phyloP scores from a whole-genome alignment of 202 grass and related monocot species.

The Panicum virgatum region DNA sequence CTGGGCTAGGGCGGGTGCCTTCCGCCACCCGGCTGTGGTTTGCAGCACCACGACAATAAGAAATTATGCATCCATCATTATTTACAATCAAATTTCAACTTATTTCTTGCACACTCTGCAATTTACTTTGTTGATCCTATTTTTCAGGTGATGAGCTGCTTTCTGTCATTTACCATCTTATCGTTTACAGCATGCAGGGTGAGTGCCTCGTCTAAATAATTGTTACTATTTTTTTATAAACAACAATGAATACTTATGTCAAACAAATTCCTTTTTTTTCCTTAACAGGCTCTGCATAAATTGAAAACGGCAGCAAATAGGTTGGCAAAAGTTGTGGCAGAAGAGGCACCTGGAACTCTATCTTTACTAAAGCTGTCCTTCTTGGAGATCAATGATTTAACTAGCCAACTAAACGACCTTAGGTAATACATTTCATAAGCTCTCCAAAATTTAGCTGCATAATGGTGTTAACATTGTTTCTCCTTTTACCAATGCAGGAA shows the following conservation, averaged over 20 bases:
- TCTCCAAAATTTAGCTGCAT: neutral
- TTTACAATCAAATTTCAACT: neutral
- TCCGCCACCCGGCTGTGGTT: too few relatives aligned
- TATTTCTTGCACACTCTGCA: neutral
- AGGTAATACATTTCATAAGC: constrained; percentile 33
- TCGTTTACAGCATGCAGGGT: constrained; percentile 41
- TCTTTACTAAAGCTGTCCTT: constrained; percentile 51
- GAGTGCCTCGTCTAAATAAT: constrained; percentile 27
- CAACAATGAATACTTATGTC: neutral
- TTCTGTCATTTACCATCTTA: constrained; percentile 44
- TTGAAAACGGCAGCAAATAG: constrained; percentile 37
- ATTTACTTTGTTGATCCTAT: neutral
- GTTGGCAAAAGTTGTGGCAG: constrained; percentile 34
- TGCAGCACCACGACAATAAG: too few relatives aligned
- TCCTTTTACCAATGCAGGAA: constrained; percentile 34
- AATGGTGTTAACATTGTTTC: neutral
- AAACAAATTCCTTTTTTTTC: neutral
- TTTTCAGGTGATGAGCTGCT: constrained; percentile 49
- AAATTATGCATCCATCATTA: neutral
- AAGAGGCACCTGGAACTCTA: constrained; percentile 52
- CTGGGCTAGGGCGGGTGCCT: too few relatives aligned
- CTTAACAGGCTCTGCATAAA: constrained; percentile 32
- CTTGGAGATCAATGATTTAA: constrained; percentile 69
- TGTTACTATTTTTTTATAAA: neutral
- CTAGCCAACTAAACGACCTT: constrained; percentile 44